These are phyloP conservation scores for Thamnidium elegans DNA, from an alignment of 192 early-diverging fungal species.

Conservation along the genomic window DNA sequence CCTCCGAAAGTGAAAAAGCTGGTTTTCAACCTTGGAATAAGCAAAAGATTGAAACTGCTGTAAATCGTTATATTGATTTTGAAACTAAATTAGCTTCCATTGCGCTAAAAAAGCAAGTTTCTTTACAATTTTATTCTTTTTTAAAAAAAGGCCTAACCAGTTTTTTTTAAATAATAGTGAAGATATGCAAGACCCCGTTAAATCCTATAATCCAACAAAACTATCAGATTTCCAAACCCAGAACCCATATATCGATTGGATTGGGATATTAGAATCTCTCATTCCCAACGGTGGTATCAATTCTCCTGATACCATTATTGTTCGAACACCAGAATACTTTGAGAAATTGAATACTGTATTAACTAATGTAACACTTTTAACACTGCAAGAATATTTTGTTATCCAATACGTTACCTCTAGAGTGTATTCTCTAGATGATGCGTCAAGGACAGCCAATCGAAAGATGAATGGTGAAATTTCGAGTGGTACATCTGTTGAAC, in stretches of 20 bases:
- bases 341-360: slow-evolving; percentile 39
- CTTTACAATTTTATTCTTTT: not conserved
- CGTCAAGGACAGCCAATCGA: not conserved
- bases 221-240: slow-evolving; percentile 32
- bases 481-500: slow-evolving; percentile 15
- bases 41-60: slow-evolving; percentile 23
- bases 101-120: slow-evolving; percentile 38
- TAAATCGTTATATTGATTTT: slow-evolving; percentile 51
- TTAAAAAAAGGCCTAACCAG: too few species aligned
- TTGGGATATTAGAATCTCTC: slow-evolving; percentile 25
- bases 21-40: not conserved
- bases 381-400: slow-evolving; percentile 41
- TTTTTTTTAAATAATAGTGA: slow-evolving; percentile 31
- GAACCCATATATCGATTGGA: slow-evolving; percentile 44
- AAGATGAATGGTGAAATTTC: slow-evolving; percentile 7
- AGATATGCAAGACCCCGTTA: slow-evolving; percentile 47
- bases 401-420: slow-evolving; percentile 2
- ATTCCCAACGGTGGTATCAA: slow-evolving; percentile 2
- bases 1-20: not conserved
- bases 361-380: not conserved
- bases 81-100: slow-evolving; percentile 56
- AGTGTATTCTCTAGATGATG: slow-evolving; percentile 9
- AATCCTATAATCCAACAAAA: slow-evolving; percentile 47
- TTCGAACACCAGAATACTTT: slow-evolving; percentile 46
- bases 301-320: slow-evolving; percentile 42